Conservation (phyloP, 1,284 basidiomycete species). For the Polyporus tsugae region DNA sequence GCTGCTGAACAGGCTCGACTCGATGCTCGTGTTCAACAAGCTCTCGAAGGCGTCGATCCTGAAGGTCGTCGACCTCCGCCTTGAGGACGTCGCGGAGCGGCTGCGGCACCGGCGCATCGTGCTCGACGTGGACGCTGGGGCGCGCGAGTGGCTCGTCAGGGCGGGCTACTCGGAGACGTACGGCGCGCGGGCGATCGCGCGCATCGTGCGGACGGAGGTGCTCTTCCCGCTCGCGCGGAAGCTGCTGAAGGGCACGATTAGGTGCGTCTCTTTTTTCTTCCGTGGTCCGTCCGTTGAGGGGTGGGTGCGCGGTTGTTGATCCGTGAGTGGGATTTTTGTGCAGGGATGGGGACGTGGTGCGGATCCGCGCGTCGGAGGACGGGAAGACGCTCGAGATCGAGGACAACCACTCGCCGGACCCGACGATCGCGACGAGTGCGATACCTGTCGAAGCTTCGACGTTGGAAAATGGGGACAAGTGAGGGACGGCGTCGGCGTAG, state of each 20-base stretch:
- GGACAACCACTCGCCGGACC: conserved; percentile 66
- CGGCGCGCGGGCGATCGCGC: conserved; percentile 85
- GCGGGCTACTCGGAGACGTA: conserved; percentile 89
- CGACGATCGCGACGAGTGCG: conserved; percentile 27
- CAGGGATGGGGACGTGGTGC: conserved; percentile 71
- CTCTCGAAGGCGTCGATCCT: conserved; percentile 79
- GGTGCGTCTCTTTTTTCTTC: conserved; percentile 51
- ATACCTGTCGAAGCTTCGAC: neutral
- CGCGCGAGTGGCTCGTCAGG: conserved; percentile 78
- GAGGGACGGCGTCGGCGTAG: neutral
- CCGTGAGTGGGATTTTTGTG: neutral
- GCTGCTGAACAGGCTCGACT: conserved; percentile 89
- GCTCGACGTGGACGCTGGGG: conserved; percentile 73
- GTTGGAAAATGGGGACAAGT: neutral
- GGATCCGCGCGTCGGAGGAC: conserved; percentile 57
- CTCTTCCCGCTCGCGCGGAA: conserved; percentile 83
- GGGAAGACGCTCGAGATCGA: conserved; percentile 56
- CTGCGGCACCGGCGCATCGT: conserved; percentile 73
- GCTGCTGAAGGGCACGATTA: conserved; percentile 76
- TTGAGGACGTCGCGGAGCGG: conserved; percentile 77
- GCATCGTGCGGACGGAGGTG: conserved; percentile 73
- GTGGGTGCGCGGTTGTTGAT: conserved; percentile 8
- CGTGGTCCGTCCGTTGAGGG: neutral
- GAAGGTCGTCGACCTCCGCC: conserved; percentile 79
- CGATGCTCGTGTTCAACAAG: conserved; percentile 91